Percentiles rank a stretch among this genome's conserved stretches.
These are phyloP conservation scores for Bothriochloa decipiens DNA, from an alignment of 176 grass and related monocot genomes.

Conservation along the genomic window DNA sequence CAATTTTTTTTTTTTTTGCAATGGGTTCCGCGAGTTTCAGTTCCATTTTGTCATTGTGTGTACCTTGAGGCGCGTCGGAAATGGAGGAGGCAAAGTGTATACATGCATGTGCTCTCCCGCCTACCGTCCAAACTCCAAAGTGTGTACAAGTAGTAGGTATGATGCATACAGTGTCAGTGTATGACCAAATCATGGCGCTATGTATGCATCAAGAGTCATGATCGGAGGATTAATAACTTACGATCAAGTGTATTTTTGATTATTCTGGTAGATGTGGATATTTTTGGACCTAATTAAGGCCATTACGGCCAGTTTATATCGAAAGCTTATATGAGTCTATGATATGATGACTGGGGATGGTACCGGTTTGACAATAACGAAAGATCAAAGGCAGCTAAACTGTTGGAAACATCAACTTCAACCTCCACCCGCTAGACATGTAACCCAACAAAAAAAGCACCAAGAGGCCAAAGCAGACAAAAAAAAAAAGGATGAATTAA, in stretches of 20 bases:
- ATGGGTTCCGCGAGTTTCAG: neutral
- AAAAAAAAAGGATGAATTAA: no score
- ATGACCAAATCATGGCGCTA: slow-evolving; percentile 20
- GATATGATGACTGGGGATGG: no score
- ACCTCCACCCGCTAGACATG: no score
- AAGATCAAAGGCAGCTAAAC: no score
- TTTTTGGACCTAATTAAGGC: no score
- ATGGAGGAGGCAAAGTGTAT: slow-evolving; percentile 34
- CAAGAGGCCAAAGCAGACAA: no score
- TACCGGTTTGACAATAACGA: neutral
- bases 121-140: slow-evolving; percentile 22
- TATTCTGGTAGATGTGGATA: neutral
- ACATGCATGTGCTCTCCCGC: slow-evolving; percentile 45
- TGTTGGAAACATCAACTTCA: no score
- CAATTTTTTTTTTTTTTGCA: neutral
- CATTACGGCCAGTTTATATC: no score
- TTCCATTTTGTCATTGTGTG: neutral
- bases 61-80: slow-evolving; percentile 13
- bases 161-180: neutral
- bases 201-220: neutral
- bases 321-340: no score
- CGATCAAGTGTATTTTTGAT: neutral
- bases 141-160: neutral
- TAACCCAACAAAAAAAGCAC: no score
- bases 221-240: neutral